Base-by-base conservation (phyloP, 441 rosid species). In the Brassica balearica region DNA sequence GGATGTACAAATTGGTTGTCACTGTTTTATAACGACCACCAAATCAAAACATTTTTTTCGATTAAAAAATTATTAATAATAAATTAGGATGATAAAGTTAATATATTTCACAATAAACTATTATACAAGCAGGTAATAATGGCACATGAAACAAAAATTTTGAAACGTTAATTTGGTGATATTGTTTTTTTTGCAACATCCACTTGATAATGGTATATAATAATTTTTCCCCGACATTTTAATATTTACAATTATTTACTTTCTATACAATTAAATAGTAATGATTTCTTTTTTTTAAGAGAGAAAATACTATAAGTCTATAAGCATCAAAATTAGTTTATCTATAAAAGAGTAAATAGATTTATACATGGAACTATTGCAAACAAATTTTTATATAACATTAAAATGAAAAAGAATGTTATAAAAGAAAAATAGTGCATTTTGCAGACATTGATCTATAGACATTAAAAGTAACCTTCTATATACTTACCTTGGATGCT, bases 1-100 rank as follows among this genome's bases (percentile, higher is more conserved):
- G 59, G 59, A 53, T 53, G 20, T 53, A 53, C 22, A 53, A 15
- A 53, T 15, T 53, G 59, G 59, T 53, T 15, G 59, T 53, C 59
- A 53, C 59, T 53, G 48, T 15, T 7, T 53, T 53, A 53, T 53
- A 53, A 53, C 22, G 19, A 53, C 58, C 58, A 14, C 20, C 59
- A 53, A 15, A 53, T 6, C 59, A 53, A 2, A 19, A 9, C 51
- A 43, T 10, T 11, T 2, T 17, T 56, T 55, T 6, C 1, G 4
- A 55, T 55, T 2, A 15, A 15, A 22, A 55, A 17, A 0, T 7
- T 56, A 48, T 5, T 48, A 4, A 48, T 48, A 12, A 43, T 43
- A 53, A 15, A 53, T 15, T 53, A 53, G 61, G 25, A 56, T 55
- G 8, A 56, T 0, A 56, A 17, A 56, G 11, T 8, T 56, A 8